These are phyloP conservation scores for Jamesozyma hellenica DNA, from an alignment of 805 yeast species.

Conservation along the genomic window DNA sequence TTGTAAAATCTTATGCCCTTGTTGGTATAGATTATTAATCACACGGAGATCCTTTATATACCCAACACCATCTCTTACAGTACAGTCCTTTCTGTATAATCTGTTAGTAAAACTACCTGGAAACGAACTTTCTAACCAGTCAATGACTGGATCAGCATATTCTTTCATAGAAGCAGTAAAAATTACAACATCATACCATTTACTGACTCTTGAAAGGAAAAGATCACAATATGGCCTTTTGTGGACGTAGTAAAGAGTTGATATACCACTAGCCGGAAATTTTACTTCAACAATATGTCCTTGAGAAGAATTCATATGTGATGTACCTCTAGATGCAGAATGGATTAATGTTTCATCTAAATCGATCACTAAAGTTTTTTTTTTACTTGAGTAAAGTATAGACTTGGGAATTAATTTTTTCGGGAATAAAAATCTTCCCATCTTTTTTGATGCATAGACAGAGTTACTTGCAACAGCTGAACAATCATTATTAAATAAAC, in stretches of 20 bases:
- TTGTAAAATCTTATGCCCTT: neutral
- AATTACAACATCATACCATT: conserved; percentile 82
- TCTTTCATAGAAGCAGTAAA: conserved; percentile 93
- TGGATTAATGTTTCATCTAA: conserved; percentile 92
- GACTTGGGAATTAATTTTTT: conserved; percentile 34
- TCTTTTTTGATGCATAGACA: conserved; percentile 23
- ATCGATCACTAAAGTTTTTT: conserved; percentile 68
- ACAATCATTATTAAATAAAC: conserved; percentile 1
- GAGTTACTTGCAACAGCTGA: conserved; percentile 1
- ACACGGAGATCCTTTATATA: conserved; percentile 62
- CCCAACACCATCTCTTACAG: conserved; percentile 66
- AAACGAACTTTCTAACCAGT: conserved; percentile 65
- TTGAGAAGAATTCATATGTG: conserved; percentile 25
- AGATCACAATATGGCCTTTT: conserved; percentile 87
- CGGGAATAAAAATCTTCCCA: conserved; percentile 36
- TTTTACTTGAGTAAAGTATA: conserved; percentile 28
- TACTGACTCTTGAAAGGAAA: conserved; percentile 64
- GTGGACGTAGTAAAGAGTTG: conserved; percentile 80
- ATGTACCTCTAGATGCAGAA: conserved; percentile 57
- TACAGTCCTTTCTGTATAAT: conserved; percentile 72
- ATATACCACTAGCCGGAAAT: conserved; percentile 44
- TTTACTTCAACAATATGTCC: conserved; percentile 77
- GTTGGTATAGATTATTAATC: conserved; percentile 2
- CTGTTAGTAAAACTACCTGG: conserved; percentile 47
- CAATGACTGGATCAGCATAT: conserved; percentile 94